Base-by-base conservation (phyloP, 2,329 filamentous ascomycete species). In the Plectosphaerella plurivora region DNA sequence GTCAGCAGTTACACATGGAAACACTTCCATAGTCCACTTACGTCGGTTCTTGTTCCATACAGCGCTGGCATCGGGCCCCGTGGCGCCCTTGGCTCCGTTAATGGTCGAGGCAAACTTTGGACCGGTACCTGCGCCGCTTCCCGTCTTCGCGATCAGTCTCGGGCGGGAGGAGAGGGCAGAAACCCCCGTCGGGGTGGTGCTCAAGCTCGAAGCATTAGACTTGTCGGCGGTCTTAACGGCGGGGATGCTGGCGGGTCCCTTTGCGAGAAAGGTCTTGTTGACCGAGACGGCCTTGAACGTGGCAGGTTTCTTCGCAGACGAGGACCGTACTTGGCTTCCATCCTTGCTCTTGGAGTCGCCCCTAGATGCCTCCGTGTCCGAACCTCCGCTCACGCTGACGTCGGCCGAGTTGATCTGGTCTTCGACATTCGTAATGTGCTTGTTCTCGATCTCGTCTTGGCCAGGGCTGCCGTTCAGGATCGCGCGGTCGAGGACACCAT, bases 1-100 rank as follows among this genome's bases (percentile, higher is more conserved):
- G 60, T 66, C 61, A 69, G 64, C 57, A 54, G 22, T 22, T 22
- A 22, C 3, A 22, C 22, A 45, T 8, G 11, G 7, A 12, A 12
- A 41, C 9, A 41, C 14, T 14, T 7, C 10, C 57, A 47, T 35
- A 11, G 33, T 41, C 25, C 50, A 74, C 86, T 66, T 81, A 87
- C 89, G 88, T 75, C 86, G 80, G 67, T 94, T 95, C 71, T 91
- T 92, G 73, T 94, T 95, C 90, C 90, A 95, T 41, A 95, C 89
- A 50, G 81, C 87, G 67, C 75, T 88, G 28, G 82, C 78, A 67
- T 92, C 88, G 14, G 89, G 87, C 24, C 83, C 84, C 55, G 79
- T 65, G 16, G 78, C 76, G 35, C 78, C 63, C 57, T 86, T 84
- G 49, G 80, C 79, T 55, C 83, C 81, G 61, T 83, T 86, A 62